Evolutionary conservation across 371 early-diverging fungal species (phyloP).

Genomic region (Phascolomyces articulosus): DNA sequence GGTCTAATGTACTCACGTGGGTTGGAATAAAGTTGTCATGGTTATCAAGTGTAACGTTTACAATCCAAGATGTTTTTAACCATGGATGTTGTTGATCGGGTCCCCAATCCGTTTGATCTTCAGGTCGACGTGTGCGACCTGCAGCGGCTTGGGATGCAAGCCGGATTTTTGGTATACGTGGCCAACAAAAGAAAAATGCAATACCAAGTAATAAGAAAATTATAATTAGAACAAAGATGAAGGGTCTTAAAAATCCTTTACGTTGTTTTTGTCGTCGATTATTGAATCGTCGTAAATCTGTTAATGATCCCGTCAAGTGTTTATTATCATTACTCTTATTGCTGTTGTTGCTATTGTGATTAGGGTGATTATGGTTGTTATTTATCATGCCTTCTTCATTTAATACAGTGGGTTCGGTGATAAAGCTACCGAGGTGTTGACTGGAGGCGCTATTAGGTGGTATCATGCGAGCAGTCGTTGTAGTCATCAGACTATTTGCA

Average conservation of each 20-base stretch:
- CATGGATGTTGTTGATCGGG: slow-evolving; percentile 21
- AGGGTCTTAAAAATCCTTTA: not conserved
- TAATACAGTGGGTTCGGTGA: slow-evolving; percentile 11
- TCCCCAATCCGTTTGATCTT: slow-evolving; percentile 26
- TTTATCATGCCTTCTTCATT: slow-evolving; percentile 9
- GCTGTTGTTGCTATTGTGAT: not conserved
- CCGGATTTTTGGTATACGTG: slow-evolving; percentile 22
- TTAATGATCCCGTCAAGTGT: slow-evolving; percentile 9
- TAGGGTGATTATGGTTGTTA: not conserved
- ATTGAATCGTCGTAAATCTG: slow-evolving; percentile 12
- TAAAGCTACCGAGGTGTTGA: slow-evolving; percentile 12
- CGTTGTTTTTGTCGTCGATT: slow-evolving; percentile 5
- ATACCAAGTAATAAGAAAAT: slow-evolving; percentile 5
- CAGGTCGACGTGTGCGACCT: slow-evolving; percentile 6
- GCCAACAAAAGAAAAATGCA: slow-evolving; percentile 30
- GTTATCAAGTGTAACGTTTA: slow-evolving; percentile 35
- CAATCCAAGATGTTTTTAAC: slow-evolving; percentile 25
- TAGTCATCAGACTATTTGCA: slow-evolving; percentile 7
- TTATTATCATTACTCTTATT: not conserved
- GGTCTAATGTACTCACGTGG: slow-evolving; percentile 17
- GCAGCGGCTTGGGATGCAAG: slow-evolving; percentile 20
- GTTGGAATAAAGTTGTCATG: slow-evolving; percentile 34
- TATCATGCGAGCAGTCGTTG: not conserved
- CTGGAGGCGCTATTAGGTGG: slow-evolving; percentile 8
- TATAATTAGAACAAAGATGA: not conserved